phyloP scores from a whole-genome alignment of 2,329 filamentous ascomycete genomes.

The Coleophoma cylindrospora region DNA sequence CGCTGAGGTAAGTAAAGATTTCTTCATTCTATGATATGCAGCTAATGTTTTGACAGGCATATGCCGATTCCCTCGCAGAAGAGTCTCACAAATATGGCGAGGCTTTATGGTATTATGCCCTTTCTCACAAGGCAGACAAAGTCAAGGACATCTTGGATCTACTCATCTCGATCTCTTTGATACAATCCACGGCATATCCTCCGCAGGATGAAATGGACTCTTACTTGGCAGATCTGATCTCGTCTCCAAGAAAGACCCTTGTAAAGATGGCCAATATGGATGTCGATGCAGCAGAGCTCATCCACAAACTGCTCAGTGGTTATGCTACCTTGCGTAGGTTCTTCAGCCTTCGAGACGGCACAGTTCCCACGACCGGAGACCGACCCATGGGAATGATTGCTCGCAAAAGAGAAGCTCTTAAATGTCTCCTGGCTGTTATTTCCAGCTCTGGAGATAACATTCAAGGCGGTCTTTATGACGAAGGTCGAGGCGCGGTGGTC shows the following conservation, averaged over 20 bases:
- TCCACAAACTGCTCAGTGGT: conserved; percentile 82
- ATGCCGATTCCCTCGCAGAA: conserved; percentile 71
- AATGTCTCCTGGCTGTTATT: conserved; percentile 76
- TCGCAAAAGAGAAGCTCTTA: conserved; percentile 64
- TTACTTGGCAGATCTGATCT: conserved; percentile 64
- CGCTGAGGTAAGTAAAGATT: conserved; percentile 59
- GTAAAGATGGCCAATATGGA: conserved; percentile 69
- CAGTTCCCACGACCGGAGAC: conserved; percentile 33
- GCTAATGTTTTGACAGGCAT: conserved; percentile 55
- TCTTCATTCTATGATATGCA: background rate
- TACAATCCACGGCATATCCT: conserved; percentile 80
- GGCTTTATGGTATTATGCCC: conserved; percentile 84
- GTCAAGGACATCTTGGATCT: conserved; percentile 82
- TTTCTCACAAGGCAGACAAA: conserved; percentile 73
- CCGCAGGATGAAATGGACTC: conserved; percentile 66
- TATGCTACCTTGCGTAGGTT: conserved; percentile 89
- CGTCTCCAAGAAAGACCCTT: conserved; percentile 66
- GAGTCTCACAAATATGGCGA: conserved; percentile 77
- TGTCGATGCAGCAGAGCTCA: conserved; percentile 72
- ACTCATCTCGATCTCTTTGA: conserved; percentile 79
- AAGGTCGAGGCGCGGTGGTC: conserved; percentile 73
- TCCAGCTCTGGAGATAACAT: conserved; percentile 86
- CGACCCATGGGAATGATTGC: conserved; percentile 42
- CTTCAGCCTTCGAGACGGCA: conserved; percentile 80
- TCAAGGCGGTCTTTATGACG: conserved; percentile 83